Evolutionary conservation across 2,329 filamentous ascomycete species (phyloP), one percentile per base, ranked within the genome.

Genomic region (Esteya vermicola): DNA sequence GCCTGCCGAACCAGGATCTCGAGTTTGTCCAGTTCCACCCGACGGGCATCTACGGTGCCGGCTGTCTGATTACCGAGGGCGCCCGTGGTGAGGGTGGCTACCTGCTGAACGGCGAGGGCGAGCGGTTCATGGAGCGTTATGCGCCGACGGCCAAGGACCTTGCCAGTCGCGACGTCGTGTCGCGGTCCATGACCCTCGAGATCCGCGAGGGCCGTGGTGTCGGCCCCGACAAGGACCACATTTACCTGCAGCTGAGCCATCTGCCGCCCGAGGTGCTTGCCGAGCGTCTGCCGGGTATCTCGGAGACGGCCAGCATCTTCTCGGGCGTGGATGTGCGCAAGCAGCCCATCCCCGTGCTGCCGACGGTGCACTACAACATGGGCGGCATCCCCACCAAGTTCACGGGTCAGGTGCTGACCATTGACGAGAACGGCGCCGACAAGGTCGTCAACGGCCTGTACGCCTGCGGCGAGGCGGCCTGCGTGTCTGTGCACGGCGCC

Each of bases 11-110:
- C 74, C 91, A 98, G 70, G 91, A 98, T 80, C 75, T 96, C 48
- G 91, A 98, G 63, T 98, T 98, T 64, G 91, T 98, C 47, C 89
- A 98, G 67, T 98, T 98, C 77, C 89, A 98, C 64, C 89, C 89
- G 42, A 95, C 89, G 50, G 89, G 89, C 76, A 96, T 98, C 66
- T 98, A 98, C 63, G 91, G 91, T 56, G 91, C 89, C 55, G 89
- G 89, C 50, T 93, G 89, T 65, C 69, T 98, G 72, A 98, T 98
- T 58, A 96, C 91, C 12, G 89, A 98, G 67, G 89, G 89, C 54
- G 85, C 89, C 52, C 85, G 91, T 72, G 91, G 91, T 69, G 91
- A 96, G 72, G 89, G 89, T 72, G 89, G 89, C 56, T 96, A 95
- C 62, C 77, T 98, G 38, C 75, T 96, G 51, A 98, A 98, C 76